These are phyloP conservation scores for Psilocybe cubensis DNA, from an alignment of 768 basidiomycete genomes.

Conservation along the genomic window DNA sequence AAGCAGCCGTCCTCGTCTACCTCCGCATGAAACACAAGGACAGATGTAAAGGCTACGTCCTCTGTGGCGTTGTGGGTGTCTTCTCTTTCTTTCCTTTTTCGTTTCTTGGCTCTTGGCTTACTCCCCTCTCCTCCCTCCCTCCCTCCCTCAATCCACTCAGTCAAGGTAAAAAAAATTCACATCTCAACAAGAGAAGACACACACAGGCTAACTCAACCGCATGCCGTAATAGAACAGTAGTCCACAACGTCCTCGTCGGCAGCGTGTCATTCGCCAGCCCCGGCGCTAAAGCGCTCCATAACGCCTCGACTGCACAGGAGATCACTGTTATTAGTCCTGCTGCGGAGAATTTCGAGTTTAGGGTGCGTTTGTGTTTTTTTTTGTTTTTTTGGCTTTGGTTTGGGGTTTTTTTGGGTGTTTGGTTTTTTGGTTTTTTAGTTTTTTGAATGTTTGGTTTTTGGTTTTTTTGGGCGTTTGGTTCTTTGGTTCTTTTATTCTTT, in stretches of 20 bases:
- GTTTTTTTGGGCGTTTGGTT: no score
- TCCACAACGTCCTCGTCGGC: slow-evolving; percentile 74
- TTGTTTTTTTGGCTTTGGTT: no score
- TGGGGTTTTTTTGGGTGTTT: no score
- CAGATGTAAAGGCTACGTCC: slow-evolving; percentile 73
- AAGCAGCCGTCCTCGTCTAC: slow-evolving; percentile 79
- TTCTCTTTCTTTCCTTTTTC: slow-evolving; percentile 1
- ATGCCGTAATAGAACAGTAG: slow-evolving; percentile 59
- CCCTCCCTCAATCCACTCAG: no score
- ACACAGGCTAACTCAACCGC: no score
- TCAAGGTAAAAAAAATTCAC: no score
- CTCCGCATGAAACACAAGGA: slow-evolving; percentile 82
- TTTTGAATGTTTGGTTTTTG: no score
- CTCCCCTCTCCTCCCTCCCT: no score
- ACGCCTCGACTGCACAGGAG: slow-evolving; percentile 83
- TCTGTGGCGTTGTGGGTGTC: slow-evolving; percentile 71
- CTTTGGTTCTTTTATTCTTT: no score
- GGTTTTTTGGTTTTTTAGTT: no score
- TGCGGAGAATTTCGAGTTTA: slow-evolving; percentile 55
- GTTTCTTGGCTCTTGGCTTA: background rate
- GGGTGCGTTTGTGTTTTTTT: slow-evolving; percentile 49
- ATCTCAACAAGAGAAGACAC: no score
- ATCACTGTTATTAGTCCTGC: slow-evolving; percentile 72
- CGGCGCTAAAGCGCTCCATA: slow-evolving; percentile 76
- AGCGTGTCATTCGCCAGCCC: slow-evolving; percentile 80